Evolutionary conservation across 2,329 filamentous ascomycete species (phyloP), one percentile per base, ranked within the genome.

Genomic region (Immersiporthe knoxdaviesiana): DNA sequence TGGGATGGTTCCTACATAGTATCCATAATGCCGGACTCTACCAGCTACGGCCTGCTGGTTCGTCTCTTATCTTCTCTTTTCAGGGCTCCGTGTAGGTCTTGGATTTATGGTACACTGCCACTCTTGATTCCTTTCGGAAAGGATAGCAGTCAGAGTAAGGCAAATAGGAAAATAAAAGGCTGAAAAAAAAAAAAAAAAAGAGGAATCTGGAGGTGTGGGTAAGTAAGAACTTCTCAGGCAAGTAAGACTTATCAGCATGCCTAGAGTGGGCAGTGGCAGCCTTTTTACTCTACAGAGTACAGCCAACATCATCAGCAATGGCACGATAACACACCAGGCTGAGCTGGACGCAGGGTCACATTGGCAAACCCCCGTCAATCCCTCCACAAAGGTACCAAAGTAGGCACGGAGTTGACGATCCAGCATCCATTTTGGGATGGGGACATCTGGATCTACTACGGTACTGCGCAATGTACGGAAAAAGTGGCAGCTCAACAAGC

Each of bases 201-300:
- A 44, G 16, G 41, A 16, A 44, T 27, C 16, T 24, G 1, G 56
- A 21, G 30, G 56, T 37, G 32, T 59, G 56, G 32, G 56, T 32
- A 24, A 8, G 35, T 35, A 35, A 8, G 30, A 37, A n/a, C 21
- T 59, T 37, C 10, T 18, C 10, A 18, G 54, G 30, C 1, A 18
- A 21, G 35, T 2, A 21, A n/a, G 56, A n/a, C 56, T 59, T 59
- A 56, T 30, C 24, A 30, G 52, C 27, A 30, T 24, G 52, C 3
- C 27, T 12, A n/a, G 39, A 30, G 61, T 30, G 61, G 61, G 61
- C 47, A 50, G 60, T 32, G 16, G 41, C 41, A 50, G 37, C 37
- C 59, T 41, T 62, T 62, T 62, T 62, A 18, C 37, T 62, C 59
- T 44, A 63, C 27, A 7, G 35, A n/a, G n/a, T n/a, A n/a, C n/a